Evolutionary conservation across 148 eudicot genomes (phyloP), one percentile per base, ranked within the genome.

Genomic region (Heliamphora exappendiculata): DNA sequence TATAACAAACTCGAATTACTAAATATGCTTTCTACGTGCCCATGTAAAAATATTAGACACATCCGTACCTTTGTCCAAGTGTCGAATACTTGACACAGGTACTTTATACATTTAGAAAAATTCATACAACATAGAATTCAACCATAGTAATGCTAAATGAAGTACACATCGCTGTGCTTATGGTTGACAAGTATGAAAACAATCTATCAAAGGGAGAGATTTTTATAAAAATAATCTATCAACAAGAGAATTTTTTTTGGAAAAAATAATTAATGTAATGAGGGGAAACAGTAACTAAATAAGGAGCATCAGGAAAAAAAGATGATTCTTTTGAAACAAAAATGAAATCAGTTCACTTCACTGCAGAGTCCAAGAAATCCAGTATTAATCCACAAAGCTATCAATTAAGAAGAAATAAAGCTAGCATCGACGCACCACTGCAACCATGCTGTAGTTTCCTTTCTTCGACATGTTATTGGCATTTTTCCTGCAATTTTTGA

Each of bases 401-500:
- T 7, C 33, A 24, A 28, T 3, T 19, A 50, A 4, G n/a, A 37
- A n/a, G 3, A 19, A 19, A 71, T 8, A 2, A 34, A 16, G 12
- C 53, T 50, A 2, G 13, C 33, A 29, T 71, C 62, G 10, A 71
- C 75, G 22, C 57, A 71, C 75, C 75, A 71, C 75, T 33, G 75
- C 75, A 34, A 62, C 57, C 42, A 24, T 20, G 44, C 75, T 34
- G 62, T 17, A 71, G 22, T 71, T 50, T 71, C 75, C 75, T 3
- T 71, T 71, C 75, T 71, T 71, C 2, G 75, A 71, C 53, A 71
- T 71, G 62, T 71, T 51, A 53, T 53, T 51, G 62, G 75, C 75
- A 71, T 20, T 33, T 71, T 71, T 71, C 29, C 75, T 71, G 75
- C 60, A 83, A 49, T 80, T 80, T 36, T 45, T 76, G 75, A 87